A percentile compares a stretch with the other conserved stretches of the same genome.
Conservation (phyloP, 2,329 filamentous ascomycete species). For the Alternaria dauci region DNA sequence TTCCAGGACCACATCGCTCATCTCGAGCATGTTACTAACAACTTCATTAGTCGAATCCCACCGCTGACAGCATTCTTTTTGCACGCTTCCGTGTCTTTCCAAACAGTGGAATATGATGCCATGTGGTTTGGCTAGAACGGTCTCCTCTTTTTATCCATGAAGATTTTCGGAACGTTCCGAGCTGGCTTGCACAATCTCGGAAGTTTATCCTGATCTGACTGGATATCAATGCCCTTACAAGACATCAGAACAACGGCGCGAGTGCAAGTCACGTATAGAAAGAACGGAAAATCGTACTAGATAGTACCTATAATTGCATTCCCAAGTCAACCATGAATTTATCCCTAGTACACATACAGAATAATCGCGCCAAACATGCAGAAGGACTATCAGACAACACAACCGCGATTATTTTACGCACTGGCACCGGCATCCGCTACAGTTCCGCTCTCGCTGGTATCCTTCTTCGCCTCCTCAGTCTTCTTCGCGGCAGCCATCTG, state of each 20-base stretch:
- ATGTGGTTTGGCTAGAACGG: not conserved
- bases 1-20: too few relatives aligned
- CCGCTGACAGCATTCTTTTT: constrained; percentile 15
- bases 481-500: constrained; percentile 62
- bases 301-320: not conserved
- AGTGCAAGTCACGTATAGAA: too few relatives aligned
- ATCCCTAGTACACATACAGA: constrained; percentile 20
- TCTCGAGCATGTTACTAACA: too few relatives aligned
- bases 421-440: constrained; percentile 43
- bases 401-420: constrained; percentile 24
- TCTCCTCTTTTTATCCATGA: not conserved
- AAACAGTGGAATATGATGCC: not conserved
- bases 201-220: not conserved
- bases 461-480: constrained; percentile 56
- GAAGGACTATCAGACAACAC: not conserved
- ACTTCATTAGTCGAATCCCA: constrained; percentile 5
- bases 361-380: constrained; percentile 14
- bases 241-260: not conserved
- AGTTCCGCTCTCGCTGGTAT: constrained; percentile 51
- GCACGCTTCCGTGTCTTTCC: not conserved
- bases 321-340: not conserved
- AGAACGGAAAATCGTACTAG: too few relatives aligned
- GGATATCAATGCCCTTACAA: not conserved
- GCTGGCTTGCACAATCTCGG: not conserved
- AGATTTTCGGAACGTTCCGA: not conserved